A percentile compares a stretch with the other conserved stretches of the same genome.
Conservation (phyloP, 495 filamentous ascomycete genomes). For the Penicillium diatomitis region DNA sequence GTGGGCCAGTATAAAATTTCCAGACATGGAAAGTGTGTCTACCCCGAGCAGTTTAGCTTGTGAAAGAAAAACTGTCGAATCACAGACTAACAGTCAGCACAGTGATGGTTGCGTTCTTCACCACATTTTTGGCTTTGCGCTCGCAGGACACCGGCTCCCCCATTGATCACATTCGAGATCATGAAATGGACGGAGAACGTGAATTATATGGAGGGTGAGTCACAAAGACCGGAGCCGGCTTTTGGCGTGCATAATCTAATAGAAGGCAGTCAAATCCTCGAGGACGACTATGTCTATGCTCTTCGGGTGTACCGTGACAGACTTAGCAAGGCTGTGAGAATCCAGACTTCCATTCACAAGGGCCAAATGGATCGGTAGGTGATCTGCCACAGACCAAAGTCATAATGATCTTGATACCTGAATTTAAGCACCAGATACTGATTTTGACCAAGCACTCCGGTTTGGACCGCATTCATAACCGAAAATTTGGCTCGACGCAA, state of each 20-base stretch:
- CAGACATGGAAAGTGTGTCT: slow-evolving; percentile 47
- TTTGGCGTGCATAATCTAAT: neutral
- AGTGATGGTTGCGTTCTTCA: slow-evolving; percentile 74
- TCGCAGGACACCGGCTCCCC: slow-evolving; percentile 51
- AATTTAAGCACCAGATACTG: no score
- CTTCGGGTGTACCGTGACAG: slow-evolving; percentile 63
- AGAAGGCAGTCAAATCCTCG: slow-evolving; percentile 52
- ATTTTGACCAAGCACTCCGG: slow-evolving; percentile 35
- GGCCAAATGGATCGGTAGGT: slow-evolving; percentile 34
- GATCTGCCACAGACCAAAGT: neutral
- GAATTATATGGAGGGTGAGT: slow-evolving; percentile 61
- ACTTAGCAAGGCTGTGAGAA: slow-evolving; percentile 49
- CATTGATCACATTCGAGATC: slow-evolving; percentile 46
- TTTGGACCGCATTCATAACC: slow-evolving; percentile 74
- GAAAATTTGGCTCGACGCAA: slow-evolving; percentile 43
- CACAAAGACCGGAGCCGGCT: no score
- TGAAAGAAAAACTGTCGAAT: neutral
- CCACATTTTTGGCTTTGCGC: slow-evolving; percentile 66
- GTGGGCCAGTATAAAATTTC: slow-evolving; percentile 52
- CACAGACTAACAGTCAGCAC: neutral
- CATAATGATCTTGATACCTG: neutral
- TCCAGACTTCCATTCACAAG: slow-evolving; percentile 42
- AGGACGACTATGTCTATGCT: slow-evolving; percentile 60
- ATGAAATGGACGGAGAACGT: slow-evolving; percentile 52
- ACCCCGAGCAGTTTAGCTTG: neutral